Evolutionary conservation across 108 stramenopile genomes (phyloP).

Genomic region (Thalassiosira profunda): DNA sequence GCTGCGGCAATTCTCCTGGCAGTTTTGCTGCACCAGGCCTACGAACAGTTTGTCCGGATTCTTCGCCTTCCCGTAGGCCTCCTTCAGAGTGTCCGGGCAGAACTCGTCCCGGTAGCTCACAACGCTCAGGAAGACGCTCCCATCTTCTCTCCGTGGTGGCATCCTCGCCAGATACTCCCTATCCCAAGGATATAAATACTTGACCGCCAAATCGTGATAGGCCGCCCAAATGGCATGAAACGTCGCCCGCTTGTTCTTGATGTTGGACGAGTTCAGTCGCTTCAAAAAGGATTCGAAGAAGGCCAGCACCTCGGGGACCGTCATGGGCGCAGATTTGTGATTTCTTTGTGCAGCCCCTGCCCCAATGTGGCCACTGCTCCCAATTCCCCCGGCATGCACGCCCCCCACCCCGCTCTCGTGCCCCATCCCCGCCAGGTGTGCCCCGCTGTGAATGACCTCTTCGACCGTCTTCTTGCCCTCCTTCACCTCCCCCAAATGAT

Average conservation of each 20-base stretch:
- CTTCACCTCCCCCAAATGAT: constrained; percentile 71
- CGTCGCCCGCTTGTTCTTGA: constrained; percentile 59
- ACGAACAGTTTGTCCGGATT: constrained; percentile 92
- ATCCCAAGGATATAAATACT: constrained; percentile 86
- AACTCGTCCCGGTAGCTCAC: constrained; percentile 96
- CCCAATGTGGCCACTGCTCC: constrained; percentile 36
- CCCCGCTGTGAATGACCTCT: constrained; percentile 64
- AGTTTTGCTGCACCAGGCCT: constrained; percentile 97
- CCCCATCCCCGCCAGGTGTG: constrained; percentile 1
- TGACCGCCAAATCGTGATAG: constrained; percentile 81
- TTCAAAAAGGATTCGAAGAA: constrained; percentile 75
- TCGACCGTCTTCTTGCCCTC: constrained; percentile 80
- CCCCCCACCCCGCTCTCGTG: constrained; percentile 5
- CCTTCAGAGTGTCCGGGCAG: constrained; percentile 89
- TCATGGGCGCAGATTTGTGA: constrained; percentile 77
- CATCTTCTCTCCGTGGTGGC: constrained; percentile 80
- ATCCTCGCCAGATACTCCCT: constrained; percentile 76
- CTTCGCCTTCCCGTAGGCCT: constrained; percentile 87
- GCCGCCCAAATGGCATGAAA: constrained; percentile 84
- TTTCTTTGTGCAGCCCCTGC: constrained; percentile 23
- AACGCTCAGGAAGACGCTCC: constrained; percentile 85
- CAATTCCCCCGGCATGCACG: constrained; percentile 16
- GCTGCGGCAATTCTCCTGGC: constrained; percentile 79
- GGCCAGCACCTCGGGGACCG: constrained; percentile 61
- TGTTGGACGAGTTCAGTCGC: constrained; percentile 58